Evolutionary conservation across 108 stramenopile genomes (phyloP).

Genomic region (Seminavis robusta): DNA sequence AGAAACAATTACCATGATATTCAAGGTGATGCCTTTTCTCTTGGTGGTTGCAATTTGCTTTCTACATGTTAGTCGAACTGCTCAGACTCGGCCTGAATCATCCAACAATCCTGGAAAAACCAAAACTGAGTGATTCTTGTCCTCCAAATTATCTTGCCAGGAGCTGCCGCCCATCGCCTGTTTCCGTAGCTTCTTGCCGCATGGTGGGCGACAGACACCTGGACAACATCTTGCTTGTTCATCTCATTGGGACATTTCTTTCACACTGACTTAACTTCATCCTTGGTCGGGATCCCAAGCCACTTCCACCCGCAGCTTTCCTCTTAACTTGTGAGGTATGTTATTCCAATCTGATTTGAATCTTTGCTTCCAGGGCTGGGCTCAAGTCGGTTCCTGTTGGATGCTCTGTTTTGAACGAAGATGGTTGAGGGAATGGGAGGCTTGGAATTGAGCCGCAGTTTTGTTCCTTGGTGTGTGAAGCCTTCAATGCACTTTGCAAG

Average conservation of each 20-base stretch:
- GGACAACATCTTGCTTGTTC: slow-evolving; percentile 81
- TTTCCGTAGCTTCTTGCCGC: no score
- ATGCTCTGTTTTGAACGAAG: slow-evolving; percentile 6
- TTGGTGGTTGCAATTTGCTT: no score
- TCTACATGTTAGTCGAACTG: no score
- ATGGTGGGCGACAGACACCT: slow-evolving; percentile 85
- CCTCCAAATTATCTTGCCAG: no score
- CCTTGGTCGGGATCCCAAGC: slow-evolving; percentile 91
- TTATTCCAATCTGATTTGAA: background rate
- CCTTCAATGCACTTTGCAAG: slow-evolving; percentile 93
- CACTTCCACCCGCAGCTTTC: slow-evolving; percentile 93
- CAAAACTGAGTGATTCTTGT: no score
- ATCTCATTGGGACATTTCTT: slow-evolving; percentile 75
- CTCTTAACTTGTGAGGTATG: slow-evolving; percentile 78
- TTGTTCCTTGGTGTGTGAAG: slow-evolving; percentile 92
- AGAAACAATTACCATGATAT: no score
- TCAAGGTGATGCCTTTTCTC: no score
- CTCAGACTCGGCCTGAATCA: no score
- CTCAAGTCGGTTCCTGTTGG: background rate
- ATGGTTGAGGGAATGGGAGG: slow-evolving; percentile 98
- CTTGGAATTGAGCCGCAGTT: slow-evolving; percentile 84
- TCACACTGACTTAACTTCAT: slow-evolving; percentile 88
- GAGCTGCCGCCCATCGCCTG: no score
- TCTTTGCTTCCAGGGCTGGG: background rate
- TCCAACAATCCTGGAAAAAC: no score